Evolutionary conservation across 345 rosid species (phyloP).

Genomic region (Geranium rotundifolium): DNA sequence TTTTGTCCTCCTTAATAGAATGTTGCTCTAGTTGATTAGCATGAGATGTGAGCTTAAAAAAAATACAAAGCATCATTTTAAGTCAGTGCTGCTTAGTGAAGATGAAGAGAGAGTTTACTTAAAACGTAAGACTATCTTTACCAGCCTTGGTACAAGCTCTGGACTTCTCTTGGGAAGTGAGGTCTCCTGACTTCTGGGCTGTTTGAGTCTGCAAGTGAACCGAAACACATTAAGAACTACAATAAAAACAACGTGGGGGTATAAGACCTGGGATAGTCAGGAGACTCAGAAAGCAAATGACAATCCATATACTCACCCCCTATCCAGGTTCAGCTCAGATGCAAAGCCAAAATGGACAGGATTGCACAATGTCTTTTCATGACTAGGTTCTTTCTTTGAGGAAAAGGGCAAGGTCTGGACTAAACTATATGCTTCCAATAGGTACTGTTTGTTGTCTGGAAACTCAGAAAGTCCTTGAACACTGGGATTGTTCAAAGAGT

Average conservation of each 20-base stretch:
- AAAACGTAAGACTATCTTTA: slow-evolving; percentile 13
- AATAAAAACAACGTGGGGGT: neutral
- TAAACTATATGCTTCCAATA: slow-evolving; percentile 5
- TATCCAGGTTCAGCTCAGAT: slow-evolving; percentile 14
- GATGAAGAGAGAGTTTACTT: too few species aligned
- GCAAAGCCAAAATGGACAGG: slow-evolving; percentile 9
- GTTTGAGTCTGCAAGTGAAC: slow-evolving; percentile 26
- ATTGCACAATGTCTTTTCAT: slow-evolving; percentile 14
- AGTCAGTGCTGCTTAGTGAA: slow-evolving; percentile 5
- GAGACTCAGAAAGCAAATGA: neutral
- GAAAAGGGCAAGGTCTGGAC: slow-evolving; percentile 8
- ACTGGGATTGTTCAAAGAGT: slow-evolving; percentile 13
- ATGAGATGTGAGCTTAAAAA: slow-evolving; percentile 14
- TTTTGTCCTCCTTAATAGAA: slow-evolving; percentile 15
- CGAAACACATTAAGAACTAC: slow-evolving; percentile 1
- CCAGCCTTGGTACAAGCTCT: slow-evolving; percentile 22
- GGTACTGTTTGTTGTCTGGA: neutral
- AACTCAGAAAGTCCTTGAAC: slow-evolving; percentile 11
- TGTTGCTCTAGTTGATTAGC: slow-evolving; percentile 25
- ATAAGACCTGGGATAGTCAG: neutral
- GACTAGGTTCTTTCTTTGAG: slow-evolving; percentile 17
- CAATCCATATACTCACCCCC: slow-evolving; percentile 15
- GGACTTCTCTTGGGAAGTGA: slow-evolving; percentile 16
- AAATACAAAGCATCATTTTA: slow-evolving; percentile 3
- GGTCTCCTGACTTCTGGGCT: slow-evolving; percentile 11